Conservation (phyloP, 805 yeast species). For the Ogataea philodendri region DNA sequence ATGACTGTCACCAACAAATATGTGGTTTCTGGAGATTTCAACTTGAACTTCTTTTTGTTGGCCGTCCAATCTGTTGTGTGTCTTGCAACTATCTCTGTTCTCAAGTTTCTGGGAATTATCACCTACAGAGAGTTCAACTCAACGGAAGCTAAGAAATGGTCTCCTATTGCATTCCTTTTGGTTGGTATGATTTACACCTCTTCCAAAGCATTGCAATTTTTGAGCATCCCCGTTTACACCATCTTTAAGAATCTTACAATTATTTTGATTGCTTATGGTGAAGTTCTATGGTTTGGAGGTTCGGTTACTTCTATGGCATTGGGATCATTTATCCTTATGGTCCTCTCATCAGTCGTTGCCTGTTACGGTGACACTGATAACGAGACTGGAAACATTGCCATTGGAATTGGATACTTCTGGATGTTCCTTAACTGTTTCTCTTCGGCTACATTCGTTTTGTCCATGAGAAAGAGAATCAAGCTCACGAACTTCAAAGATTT, state of each 20-base stretch:
- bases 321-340: slow-evolving; percentile 88
- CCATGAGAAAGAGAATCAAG: slow-evolving; percentile 98
- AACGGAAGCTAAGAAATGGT: slow-evolving; percentile 92
- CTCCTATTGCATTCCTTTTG: slow-evolving; percentile 85
- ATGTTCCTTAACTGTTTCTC: slow-evolving; percentile 94
- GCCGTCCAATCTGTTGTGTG: slow-evolving; percentile 90
- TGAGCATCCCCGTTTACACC: slow-evolving; percentile 94
- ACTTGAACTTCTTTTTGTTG: slow-evolving; percentile 83
- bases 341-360: slow-evolving; percentile 92
- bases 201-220: slow-evolving; percentile 88
- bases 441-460: slow-evolving; percentile 87
- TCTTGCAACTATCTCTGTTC: slow-evolving; percentile 63
- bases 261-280: slow-evolving; percentile 96
- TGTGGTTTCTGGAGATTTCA: slow-evolving; percentile 74
- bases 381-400: slow-evolving; percentile 38
- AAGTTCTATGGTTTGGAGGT: slow-evolving; percentile 96
- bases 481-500: slow-evolving; percentile 94
- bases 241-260: slow-evolving; percentile 97
- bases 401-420: slow-evolving; percentile 88
- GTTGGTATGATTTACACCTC: slow-evolving; percentile 95
- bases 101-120: slow-evolving; percentile 73
- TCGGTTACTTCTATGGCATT: slow-evolving; percentile 85
- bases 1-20: slow-evolving; percentile 98
- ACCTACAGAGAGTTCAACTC: slow-evolving; percentile 82
- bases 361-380: slow-evolving; percentile 68